These are phyloP conservation scores for Rhypophila decipiens DNA, from an alignment of 495 filamentous ascomycete genomes.

Conservation along the genomic window DNA sequence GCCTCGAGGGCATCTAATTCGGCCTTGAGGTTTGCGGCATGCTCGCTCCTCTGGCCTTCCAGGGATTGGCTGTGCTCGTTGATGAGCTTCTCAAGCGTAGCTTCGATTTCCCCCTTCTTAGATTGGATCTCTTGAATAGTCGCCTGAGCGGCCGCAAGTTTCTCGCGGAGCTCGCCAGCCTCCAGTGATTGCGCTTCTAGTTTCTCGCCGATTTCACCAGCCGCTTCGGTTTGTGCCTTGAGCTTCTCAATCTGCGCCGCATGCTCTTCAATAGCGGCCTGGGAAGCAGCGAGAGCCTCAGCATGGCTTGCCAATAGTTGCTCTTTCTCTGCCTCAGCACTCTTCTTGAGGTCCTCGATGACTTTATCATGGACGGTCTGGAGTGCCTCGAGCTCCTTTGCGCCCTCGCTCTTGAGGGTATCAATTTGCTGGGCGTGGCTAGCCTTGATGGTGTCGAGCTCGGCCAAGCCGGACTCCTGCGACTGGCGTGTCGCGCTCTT, in stretches of 20 bases:
- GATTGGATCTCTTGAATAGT: slow-evolving; percentile 10
- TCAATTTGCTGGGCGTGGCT: slow-evolving; percentile 43
- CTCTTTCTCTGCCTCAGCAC: slow-evolving; percentile 22
- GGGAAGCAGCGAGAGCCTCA: slow-evolving; percentile 26
- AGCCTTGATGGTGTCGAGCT: slow-evolving; percentile 39
- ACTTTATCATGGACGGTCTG: slow-evolving; percentile 31
- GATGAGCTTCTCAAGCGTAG: too few species aligned
- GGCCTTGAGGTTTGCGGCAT: slow-evolving; percentile 22
- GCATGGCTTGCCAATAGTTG: slow-evolving; percentile 27
- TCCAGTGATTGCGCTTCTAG: slow-evolving; percentile 14
- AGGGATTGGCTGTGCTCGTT: slow-evolving; percentile 36
- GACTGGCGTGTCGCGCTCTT: slow-evolving; percentile 34
- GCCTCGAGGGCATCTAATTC: slow-evolving; percentile 34
- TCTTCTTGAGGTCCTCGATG: slow-evolving; percentile 9
- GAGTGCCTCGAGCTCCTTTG: slow-evolving; percentile 35
- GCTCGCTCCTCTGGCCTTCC: slow-evolving; percentile 31
- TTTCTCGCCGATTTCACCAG: slow-evolving; percentile 21
- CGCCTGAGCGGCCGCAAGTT: slow-evolving; percentile 22
- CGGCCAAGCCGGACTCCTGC: slow-evolving; percentile 27
- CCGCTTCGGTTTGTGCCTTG: slow-evolving; percentile 16
- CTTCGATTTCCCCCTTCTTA: slow-evolving; percentile 43
- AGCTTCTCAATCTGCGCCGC: slow-evolving; percentile 16
- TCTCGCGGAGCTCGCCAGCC: not conserved
- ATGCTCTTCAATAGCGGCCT: slow-evolving; percentile 19
- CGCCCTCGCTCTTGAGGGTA: slow-evolving; percentile 33